These are phyloP conservation scores for Colletotrichum filicis DNA, from an alignment of 2,329 filamentous ascomycete genomes.

Conservation along the genomic window DNA sequence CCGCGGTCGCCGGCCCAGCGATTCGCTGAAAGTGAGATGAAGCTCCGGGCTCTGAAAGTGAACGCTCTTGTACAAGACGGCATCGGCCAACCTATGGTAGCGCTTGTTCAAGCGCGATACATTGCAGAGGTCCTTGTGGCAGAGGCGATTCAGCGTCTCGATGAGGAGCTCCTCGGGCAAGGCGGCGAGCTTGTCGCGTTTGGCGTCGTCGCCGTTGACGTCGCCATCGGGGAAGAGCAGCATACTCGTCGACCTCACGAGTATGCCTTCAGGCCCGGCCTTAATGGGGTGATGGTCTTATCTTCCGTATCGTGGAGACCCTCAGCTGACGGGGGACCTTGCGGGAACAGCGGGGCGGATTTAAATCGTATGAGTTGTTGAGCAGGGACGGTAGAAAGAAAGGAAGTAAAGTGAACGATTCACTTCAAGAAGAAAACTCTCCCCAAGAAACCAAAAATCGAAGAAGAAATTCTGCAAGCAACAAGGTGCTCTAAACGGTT, in stretches of 20 bases:
- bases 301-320: constrained; percentile 12
- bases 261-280: neutral
- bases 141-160: constrained; percentile 43
- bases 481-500: neutral
- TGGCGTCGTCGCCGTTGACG: neutral
- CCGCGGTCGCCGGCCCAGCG: constrained; percentile 55
- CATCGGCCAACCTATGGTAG: constrained; percentile 57
- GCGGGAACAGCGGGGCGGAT: constrained; percentile 5
- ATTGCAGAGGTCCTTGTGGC: constrained; percentile 53
- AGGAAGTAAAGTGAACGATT: neutral
- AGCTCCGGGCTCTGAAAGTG: constrained; percentile 58
- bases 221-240: constrained; percentile 7
- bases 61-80: constrained; percentile 58
- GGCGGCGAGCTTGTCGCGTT: neutral
- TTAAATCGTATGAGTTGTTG: neutral
- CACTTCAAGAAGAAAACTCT: neutral
- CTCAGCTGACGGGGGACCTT: constrained; percentile 3
- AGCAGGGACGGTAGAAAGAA: neutral
- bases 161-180: constrained; percentile 54
- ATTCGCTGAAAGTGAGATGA: constrained; percentile 60
- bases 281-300: neutral
- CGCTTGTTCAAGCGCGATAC: constrained; percentile 54
- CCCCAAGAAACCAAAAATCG: neutral
- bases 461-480: neutral
- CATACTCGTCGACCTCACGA: constrained; percentile 3